Percentiles rank a stretch among this genome's conserved stretches.
phyloP scores from a whole-genome alignment of 129 eudicot species.

The Arctium minus region DNA sequence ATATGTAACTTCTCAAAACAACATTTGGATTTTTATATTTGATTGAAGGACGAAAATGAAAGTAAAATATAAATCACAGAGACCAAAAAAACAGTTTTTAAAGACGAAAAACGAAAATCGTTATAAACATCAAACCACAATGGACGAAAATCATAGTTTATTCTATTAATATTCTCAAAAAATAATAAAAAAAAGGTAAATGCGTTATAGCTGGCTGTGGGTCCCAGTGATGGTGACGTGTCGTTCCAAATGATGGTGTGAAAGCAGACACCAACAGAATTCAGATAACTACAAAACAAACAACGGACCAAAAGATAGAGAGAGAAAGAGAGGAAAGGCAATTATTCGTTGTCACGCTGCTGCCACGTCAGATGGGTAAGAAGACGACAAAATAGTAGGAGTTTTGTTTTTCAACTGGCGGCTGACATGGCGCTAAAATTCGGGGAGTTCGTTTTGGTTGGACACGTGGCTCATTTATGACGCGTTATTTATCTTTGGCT shows the following conservation, averaged over 20 bases:
- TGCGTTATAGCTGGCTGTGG: slow-evolving; percentile 42
- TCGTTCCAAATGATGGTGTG: slow-evolving; percentile 28
- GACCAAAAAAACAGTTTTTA: no score
- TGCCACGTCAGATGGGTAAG: slow-evolving; percentile 20
- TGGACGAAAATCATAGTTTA: no score
- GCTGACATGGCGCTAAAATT: slow-evolving; percentile 31
- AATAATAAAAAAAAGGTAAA: slow-evolving; percentile 13
- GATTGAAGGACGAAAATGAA: no score
- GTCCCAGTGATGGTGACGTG: slow-evolving; percentile 17
- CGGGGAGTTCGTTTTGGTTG: slow-evolving; percentile 15
- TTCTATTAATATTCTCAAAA: background rate
- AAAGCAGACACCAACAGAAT: slow-evolving; percentile 35
- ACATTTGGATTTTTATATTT: no score
- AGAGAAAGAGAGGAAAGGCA: background rate
- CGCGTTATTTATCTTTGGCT: slow-evolving; percentile 14
- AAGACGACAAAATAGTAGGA: slow-evolving; percentile 21
- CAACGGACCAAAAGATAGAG: slow-evolving; percentile 1
- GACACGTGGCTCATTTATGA: slow-evolving; percentile 27
- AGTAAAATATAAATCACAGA: no score
- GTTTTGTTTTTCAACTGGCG: slow-evolving; percentile 19
- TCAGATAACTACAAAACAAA: slow-evolving; percentile 31
- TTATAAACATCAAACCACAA: no score
- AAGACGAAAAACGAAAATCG: no score
- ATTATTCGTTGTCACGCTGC: slow-evolving; percentile 29
- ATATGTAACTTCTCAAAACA: no score